phyloP scores from a whole-genome alignment of 2,329 filamentous ascomycete species.

The Fulvia fulva region DNA sequence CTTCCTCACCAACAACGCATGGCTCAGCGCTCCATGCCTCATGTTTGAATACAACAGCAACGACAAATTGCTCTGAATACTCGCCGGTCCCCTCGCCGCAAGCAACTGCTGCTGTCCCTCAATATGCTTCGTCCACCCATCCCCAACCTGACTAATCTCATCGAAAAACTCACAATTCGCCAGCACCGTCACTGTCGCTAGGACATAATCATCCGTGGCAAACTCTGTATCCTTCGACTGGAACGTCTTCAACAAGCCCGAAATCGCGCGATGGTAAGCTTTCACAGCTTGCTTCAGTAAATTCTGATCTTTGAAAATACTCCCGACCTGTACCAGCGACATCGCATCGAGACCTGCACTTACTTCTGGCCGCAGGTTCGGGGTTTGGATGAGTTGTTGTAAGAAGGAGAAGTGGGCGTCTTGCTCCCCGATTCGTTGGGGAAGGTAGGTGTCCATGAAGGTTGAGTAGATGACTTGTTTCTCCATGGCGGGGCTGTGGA shows the following conservation, averaged over 20 bases:
- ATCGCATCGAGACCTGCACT: conserved; percentile 28
- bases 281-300: conserved; percentile 25
- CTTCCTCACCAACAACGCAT: conserved; percentile 27
- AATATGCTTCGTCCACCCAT: conserved; percentile 29
- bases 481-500: conserved; percentile 13
- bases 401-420: conserved; percentile 25
- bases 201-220: conserved; percentile 26
- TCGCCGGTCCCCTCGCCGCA: conserved; percentile 26
- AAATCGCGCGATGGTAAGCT: conserved; percentile 26
- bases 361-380: conserved; percentile 22
- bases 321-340: conserved; percentile 29
- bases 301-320: conserved; percentile 21
- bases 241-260: conserved; percentile 20
- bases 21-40: conserved; percentile 25
- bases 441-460: conserved; percentile 31
- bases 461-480: conserved; percentile 23
- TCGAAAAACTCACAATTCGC: conserved; percentile 32
- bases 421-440: conserved; percentile 14
- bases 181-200: conserved; percentile 29
- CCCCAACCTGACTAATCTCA: conserved; percentile 27
- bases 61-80: conserved; percentile 22
- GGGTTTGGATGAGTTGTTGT: conserved; percentile 20
- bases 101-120: conserved; percentile 29
- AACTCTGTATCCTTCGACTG: conserved; percentile 10
- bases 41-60: conserved; percentile 29